Conservation (phyloP, 495 filamentous ascomycete species). For the Hypoxylon crocopeplum region DNA sequence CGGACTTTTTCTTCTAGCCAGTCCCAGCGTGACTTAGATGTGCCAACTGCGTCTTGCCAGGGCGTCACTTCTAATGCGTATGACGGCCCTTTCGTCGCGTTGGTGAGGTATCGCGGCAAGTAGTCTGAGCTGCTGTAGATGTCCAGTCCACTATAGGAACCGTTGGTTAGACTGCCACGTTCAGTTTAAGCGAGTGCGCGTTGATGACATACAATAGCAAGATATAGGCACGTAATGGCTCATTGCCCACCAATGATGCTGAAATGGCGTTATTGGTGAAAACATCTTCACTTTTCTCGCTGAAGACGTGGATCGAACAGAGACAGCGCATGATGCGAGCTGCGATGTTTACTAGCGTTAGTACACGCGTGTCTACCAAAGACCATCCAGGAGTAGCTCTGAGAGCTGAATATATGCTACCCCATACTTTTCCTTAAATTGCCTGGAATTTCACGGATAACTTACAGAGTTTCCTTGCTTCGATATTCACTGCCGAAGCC, state of each 20-base stretch:
- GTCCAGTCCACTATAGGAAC: slow-evolving; percentile 29
- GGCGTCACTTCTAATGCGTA: slow-evolving; percentile 41
- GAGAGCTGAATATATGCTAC: too few species aligned
- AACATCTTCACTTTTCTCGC: slow-evolving; percentile 17
- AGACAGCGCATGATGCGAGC: slow-evolving; percentile 44
- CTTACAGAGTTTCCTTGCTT: slow-evolving; percentile 40
- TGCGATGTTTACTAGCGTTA: slow-evolving; percentile 6
- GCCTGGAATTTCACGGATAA: too few species aligned
- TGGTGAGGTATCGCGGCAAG: slow-evolving; percentile 41
- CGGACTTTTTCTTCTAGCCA: slow-evolving; percentile 45
- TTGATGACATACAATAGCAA: slow-evolving; percentile 34
- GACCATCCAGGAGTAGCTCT: too few species aligned
- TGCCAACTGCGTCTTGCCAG: slow-evolving; percentile 43
- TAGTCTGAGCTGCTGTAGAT: slow-evolving; percentile 42
- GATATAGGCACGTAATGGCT: slow-evolving; percentile 44
- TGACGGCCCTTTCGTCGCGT: slow-evolving; percentile 34
- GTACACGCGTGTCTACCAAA: too few species aligned
- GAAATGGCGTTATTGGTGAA: slow-evolving; percentile 49
- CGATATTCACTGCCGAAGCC: slow-evolving; percentile 35
- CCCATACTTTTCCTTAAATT: too few species aligned
- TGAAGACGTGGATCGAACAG: slow-evolving; percentile 47
- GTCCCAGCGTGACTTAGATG: too few species aligned
- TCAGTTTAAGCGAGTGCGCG: not conserved
- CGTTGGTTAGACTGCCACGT: not conserved
- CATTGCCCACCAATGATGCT: slow-evolving; percentile 40